Percentiles rank a stretch among this genome's conserved stretches.
Conservation (phyloP, 2,329 filamentous ascomycete genomes). For the Paecilomyces dactylethromorphus region DNA sequence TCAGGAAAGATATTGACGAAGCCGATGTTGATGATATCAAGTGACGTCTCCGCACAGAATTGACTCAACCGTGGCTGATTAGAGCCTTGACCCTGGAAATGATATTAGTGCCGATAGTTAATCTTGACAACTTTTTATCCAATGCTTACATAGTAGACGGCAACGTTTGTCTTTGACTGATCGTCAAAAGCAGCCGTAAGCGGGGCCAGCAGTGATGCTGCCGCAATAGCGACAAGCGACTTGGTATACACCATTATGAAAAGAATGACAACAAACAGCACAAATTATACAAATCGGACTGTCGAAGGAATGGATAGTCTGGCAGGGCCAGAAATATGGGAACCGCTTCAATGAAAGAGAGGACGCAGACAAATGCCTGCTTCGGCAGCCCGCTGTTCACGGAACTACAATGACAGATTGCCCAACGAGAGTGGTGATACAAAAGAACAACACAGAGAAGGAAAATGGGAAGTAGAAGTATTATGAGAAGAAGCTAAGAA, state of each 20-base stretch:
- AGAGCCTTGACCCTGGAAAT: conserved; percentile 44
- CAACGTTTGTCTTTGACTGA: conserved; percentile 41
- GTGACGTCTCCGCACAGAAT: conserved; percentile 45
- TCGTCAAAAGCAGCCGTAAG: conserved; percentile 36
- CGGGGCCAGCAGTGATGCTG: conserved; percentile 23
- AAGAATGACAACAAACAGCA: conserved; percentile 18
- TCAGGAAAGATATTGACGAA: conserved; percentile 52
- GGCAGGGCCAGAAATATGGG: conserved; percentile 29
- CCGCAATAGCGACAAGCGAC: conserved; percentile 28
- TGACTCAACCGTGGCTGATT: conserved; percentile 43
- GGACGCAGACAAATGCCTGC: conserved; percentile 49
- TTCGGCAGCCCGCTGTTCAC: conserved; percentile 8
- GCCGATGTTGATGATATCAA: conserved; percentile 52
- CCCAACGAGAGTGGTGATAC: background rate
- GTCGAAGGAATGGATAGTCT: conserved; percentile 26
- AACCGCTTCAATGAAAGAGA: conserved; percentile 38
- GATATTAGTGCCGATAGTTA: conserved; percentile 6
- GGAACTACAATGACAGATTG: background rate
- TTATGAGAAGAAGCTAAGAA: background rate
- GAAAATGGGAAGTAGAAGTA: background rate
- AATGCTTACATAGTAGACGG: conserved; percentile 45
- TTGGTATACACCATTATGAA: conserved; percentile 30
- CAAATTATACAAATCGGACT: background rate
- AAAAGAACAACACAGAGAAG: background rate
- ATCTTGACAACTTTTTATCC: background rate